Evolutionary conservation across 441 rosid genomes (phyloP), one percentile per base, ranked within the genome.

Genomic region (Gossypium armourianum): DNA sequence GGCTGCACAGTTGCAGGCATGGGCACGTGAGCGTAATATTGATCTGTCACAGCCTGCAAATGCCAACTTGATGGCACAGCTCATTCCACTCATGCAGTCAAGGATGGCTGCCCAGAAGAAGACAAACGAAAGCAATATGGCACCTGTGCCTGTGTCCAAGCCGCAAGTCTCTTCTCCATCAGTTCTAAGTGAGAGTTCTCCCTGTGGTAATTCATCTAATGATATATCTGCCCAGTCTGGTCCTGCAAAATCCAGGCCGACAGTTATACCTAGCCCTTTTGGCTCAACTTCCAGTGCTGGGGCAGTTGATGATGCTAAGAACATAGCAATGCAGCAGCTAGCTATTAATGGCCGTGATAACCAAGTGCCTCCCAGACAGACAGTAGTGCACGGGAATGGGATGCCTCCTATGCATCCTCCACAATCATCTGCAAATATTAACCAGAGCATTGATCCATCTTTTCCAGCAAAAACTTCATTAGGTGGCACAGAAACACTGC

Each of bases 11-110:
- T 72, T 88, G 85, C 96, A 93, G 70, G 88, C 96, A 52, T 93
- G 96, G 98, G 99, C 92, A 71, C 86, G 82, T 64, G 97, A 93
- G 80, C 87, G 79, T 47, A 91, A 93, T 78, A 82, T 96, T 76
- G 99, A 96, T 83, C 81, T 91, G 71, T 82, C 97, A n/a, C 90
- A 79, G 57, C 98, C 99, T 76, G 92, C 85, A 75, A 89, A 96
- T 81, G 90, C 94, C 76, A 91, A 78, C 83, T 78, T 92, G 89
- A 78, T 91, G 85, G 84, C 92, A 4, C 96, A 93, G 74, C 86
- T 96, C 32, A 78, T 96, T 70, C 92, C 90, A 15, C 76, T 85
- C 21, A 83, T 90, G 88, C 97, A 95, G 83, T 78, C 92, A 55
- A 90, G 88, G 80, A 91, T 96, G 86, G 92, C 86, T 83, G 85